Base-by-base conservation (phyloP, 805 yeast genomes). In the Huiozyma naganishii region DNA sequence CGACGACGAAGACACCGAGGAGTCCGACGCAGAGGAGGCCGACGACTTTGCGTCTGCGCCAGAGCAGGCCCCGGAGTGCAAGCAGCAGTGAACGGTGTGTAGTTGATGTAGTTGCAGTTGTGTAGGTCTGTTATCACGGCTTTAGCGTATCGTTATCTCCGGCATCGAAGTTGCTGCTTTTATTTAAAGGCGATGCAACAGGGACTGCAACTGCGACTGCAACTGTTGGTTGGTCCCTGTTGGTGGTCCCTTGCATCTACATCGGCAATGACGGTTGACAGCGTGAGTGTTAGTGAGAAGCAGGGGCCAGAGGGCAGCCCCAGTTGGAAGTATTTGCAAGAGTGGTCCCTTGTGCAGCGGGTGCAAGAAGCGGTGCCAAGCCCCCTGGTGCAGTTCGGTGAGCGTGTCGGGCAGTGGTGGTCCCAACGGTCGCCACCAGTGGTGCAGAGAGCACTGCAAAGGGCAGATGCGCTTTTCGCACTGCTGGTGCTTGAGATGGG, bases 221-320 rank as follows among this genome's bases (percentile, higher is more conserved):
- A 30, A 9, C 33, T 8, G 33, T 11, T 11, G 33, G 9, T 5
- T 11, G n/a, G 33, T 9, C 33, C 9, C 33, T 11, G 11, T 30
- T 30, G 11, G 5, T 8, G 33, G 33, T 9, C 33, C 33, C 33
- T 30, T 30, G 33, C 33, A 5, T 9, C 33, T 30, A 30, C n/a
- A 11, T 30, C 33, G 9, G 48, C 45, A 27, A 71, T 59, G 40
- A 66, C 66, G 7, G 69, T 59, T 13, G 76, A 63, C 27, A 70
- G 60, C 27, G 67, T 62, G 10, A 65, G 50, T 44, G 28, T 17
- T 4, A 69, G 69, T 34, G 72, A 74, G 61, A 74, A 77, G 51
- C 76, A 76, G 54, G 83, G 87, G 28, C 83, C 86, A 34, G 90
- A 83, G 62, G 83, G 92, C 64, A 77, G 81, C 55, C 89, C 83